A percentile compares a stretch with the other conserved stretches of the same genome.
phyloP scores from a whole-genome alignment of 1,284 basidiomycete genomes.

The Malassezia yamatoensis region DNA sequence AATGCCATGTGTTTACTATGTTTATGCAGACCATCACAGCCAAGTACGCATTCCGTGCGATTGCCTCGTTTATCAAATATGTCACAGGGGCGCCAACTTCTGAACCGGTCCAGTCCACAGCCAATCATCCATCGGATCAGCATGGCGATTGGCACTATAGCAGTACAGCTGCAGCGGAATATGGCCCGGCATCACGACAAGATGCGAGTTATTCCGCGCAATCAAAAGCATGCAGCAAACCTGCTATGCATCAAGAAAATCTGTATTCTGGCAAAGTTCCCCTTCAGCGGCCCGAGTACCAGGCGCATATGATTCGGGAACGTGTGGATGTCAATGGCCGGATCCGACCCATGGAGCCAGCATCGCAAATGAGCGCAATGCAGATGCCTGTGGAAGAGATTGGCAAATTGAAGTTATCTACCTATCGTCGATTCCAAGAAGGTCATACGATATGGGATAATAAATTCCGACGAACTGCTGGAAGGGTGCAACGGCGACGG shows the following conservation, averaged over 20 bases:
- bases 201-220: too few species aligned
- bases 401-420: constrained; percentile 50
- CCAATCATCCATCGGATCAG: background rate
- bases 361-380: constrained; percentile 59
- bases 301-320: constrained; percentile 66
- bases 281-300: constrained; percentile 31
- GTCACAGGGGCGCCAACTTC: constrained; percentile 39
- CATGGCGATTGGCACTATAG: background rate
- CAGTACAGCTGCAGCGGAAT: background rate
- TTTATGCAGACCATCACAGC: constrained; percentile 50
- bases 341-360: constrained; percentile 66
- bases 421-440: constrained; percentile 24
- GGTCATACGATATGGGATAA: constrained; percentile 30
- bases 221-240: constrained; percentile 8
- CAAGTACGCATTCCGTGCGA: constrained; percentile 48
- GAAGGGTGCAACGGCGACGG: constrained; percentile 17
- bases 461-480: constrained; percentile 19
- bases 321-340: constrained; percentile 68
- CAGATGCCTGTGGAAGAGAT: constrained; percentile 57
- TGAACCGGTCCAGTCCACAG: background rate
- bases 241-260: constrained; percentile 21
- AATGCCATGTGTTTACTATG: constrained; percentile 52
- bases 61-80: constrained; percentile 47
- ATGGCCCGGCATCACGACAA: background rate
- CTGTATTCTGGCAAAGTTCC: constrained; percentile 41